phyloP scores from a whole-genome alignment of 2,329 filamentous ascomycete genomes.

The Aspergillus terreus region DNA sequence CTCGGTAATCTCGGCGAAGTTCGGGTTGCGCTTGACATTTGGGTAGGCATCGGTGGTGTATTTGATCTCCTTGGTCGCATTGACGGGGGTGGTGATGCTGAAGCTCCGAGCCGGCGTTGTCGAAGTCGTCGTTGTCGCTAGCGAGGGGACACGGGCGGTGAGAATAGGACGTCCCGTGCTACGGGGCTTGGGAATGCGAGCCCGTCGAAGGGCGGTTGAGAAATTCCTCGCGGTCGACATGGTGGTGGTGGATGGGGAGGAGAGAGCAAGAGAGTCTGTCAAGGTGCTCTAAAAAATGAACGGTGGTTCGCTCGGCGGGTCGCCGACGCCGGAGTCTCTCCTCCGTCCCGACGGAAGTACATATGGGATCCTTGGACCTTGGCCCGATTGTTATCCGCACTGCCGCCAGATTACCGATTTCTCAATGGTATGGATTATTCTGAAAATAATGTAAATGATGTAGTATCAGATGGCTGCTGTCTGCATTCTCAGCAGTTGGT shows the following conservation, averaged over 20 bases:
- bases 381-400: background rate
- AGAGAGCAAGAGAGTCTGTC: background rate
- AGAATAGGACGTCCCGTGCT: constrained; percentile 20
- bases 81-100: constrained; percentile 24
- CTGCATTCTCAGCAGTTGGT: too few species aligned
- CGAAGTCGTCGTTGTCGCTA: constrained; percentile 3
- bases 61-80: constrained; percentile 49
- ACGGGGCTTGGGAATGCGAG: constrained; percentile 28
- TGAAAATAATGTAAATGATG: too few species aligned
- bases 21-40: constrained; percentile 71
- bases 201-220: constrained; percentile 29
- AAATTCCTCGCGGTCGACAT: constrained; percentile 32
- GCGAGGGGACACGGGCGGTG: constrained; percentile 13
- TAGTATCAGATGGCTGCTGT: too few species aligned
- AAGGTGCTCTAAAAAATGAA: background rate
- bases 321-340: background rate
- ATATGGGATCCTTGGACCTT: background rate
- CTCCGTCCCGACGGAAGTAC: background rate
- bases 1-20: constrained; percentile 64
- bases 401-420: background rate
- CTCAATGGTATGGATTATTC: too few species aligned
- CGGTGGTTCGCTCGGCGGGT: background rate
- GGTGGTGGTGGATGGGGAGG: constrained; percentile 5
- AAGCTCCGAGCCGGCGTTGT: constrained; percentile 25
- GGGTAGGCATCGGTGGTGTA: constrained; percentile 82